Evolutionary conservation across 164 flowering plant genomes (phyloP), one percentile per base, ranked within the genome.

Genomic region (Chloranthus sessilifolius): DNA sequence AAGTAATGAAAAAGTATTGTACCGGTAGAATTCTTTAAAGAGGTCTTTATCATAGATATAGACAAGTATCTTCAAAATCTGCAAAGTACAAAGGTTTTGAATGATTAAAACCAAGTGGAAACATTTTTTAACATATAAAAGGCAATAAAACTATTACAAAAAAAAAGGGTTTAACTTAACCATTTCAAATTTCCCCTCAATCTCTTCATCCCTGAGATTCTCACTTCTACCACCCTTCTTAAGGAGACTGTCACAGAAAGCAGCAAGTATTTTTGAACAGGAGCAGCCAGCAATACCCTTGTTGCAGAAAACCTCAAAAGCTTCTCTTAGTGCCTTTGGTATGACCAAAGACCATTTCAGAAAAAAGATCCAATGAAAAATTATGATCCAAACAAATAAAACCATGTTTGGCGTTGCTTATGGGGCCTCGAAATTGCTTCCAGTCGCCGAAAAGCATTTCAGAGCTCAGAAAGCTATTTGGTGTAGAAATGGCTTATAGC

Each of bases 21-120:
- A 71, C 75, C 73, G 55, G 49, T 55, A 59, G 53, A 73, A 72
- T 50, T 72, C 73, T 0, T 68, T 71, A 68, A 72, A 72, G 9
- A 72, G 66, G 38, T 72, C 73, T 30, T 69, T 73, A 12, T 73
- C 71, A 39, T 67, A 38, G 15, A 73, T 52, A 40, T 69, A 69
- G 3, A 59, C 71, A 28, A 73, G 68, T 36, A 73, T 39, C 56
- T 43, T 48, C 17, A 65, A 68, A 16, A 68, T 50, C 68, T 68
- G 55, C 16, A 50, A 12, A 39, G 54, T 11, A 36, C 6, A 20
- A 8, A n/a, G 10, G 20, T 29, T 1, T 21, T 31, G 12, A 22
- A 11, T 27, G 20, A 21, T 22, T 11, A 36, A 24, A 35, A 0
- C 29, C 15, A 40, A 28, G 3, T 23, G 10, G 11, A 25, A 1